Evolutionary conservation across 2,329 filamentous ascomycete species (phyloP).

Genomic region (Coniochaeta hoffmannii): DNA sequence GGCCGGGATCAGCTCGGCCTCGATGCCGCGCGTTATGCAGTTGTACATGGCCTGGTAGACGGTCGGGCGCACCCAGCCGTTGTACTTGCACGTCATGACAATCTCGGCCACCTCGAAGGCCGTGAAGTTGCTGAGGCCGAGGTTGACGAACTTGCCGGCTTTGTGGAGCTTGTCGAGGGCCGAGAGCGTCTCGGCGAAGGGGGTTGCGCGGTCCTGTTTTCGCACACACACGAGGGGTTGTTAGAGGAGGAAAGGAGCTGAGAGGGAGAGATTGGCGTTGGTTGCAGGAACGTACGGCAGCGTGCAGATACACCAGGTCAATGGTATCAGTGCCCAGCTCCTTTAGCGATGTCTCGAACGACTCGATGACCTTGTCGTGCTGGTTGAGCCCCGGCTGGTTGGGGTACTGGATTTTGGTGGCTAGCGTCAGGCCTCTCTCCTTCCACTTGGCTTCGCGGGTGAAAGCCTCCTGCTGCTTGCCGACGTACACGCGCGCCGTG

Average conservation of each 20-base stretch:
- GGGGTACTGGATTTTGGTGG: slow-evolving; percentile 63
- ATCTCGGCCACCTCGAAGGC: slow-evolving; percentile 73
- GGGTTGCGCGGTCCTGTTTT: slow-evolving; percentile 38
- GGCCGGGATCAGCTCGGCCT: slow-evolving; percentile 58
- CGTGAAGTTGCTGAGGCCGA: slow-evolving; percentile 67
- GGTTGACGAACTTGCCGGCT: slow-evolving; percentile 60
- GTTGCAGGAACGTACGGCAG: slow-evolving; percentile 38
- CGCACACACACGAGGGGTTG: not conserved
- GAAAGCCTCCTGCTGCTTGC: slow-evolving; percentile 62
- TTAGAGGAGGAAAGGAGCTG: not conserved
- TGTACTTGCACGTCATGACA: slow-evolving; percentile 58
- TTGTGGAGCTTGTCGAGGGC: slow-evolving; percentile 63
- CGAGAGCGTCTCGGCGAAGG: slow-evolving; percentile 62
- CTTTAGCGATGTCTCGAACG: slow-evolving; percentile 59
- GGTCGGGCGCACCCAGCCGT: slow-evolving; percentile 61
- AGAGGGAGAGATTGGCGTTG: not conserved
- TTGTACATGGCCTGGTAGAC: slow-evolving; percentile 75
- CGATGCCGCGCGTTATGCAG: slow-evolving; percentile 37
- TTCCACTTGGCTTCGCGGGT: slow-evolving; percentile 60
- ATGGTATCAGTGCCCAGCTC: slow-evolving; percentile 67
- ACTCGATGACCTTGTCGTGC: slow-evolving; percentile 54
- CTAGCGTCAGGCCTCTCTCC: slow-evolving; percentile 59
- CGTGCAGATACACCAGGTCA: slow-evolving; percentile 68
- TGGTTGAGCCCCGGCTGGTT: slow-evolving; percentile 49
- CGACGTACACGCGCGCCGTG: slow-evolving; percentile 61